Evolutionary conservation across 768 basidiomycete genomes (phyloP).

Genomic region (Leccinum uliginosum): DNA sequence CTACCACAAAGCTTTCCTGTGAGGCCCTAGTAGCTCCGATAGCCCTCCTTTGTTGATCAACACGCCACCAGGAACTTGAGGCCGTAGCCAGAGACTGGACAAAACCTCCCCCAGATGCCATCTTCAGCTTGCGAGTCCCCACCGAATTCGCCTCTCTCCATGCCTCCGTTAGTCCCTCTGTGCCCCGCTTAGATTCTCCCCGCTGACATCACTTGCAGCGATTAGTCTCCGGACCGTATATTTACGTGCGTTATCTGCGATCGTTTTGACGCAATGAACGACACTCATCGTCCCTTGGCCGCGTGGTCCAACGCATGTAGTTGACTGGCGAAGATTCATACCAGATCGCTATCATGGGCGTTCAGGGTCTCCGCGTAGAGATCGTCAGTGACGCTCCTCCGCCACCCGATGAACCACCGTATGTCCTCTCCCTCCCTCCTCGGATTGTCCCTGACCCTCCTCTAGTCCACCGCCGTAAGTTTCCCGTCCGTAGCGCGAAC

Average conservation of each 20-base stretch:
- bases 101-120: constrained; percentile 76
- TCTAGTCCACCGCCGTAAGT: constrained; percentile 49
- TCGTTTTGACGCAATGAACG: constrained; percentile 5
- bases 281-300: constrained; percentile 13
- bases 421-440: constrained; percentile 17
- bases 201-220: constrained; percentile 45
- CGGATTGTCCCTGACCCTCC: constrained; percentile 9
- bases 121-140: constrained; percentile 74
- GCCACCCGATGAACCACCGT: constrained; percentile 82
- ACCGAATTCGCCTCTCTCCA: constrained; percentile 85
- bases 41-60: neutral
- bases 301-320: constrained; percentile 36
- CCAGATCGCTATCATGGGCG: constrained; percentile 82
- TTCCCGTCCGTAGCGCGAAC: constrained; percentile 12
- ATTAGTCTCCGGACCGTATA: constrained; percentile 75
- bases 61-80: constrained; percentile 63
- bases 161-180: constrained; percentile 58
- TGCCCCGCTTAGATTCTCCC: constrained; percentile 10
- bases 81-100: constrained; percentile 79
- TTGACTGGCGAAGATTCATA: constrained; percentile 83
- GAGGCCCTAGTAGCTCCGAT: constrained; percentile 20
- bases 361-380: constrained; percentile 79
- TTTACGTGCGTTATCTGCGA: constrained; percentile 56
- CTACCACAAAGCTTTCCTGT: constrained; percentile 67
- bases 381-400: constrained; percentile 84